phyloP scores from a whole-genome alignment of 352 stramenopile species.

The Pythium aphanidermatum region DNA sequence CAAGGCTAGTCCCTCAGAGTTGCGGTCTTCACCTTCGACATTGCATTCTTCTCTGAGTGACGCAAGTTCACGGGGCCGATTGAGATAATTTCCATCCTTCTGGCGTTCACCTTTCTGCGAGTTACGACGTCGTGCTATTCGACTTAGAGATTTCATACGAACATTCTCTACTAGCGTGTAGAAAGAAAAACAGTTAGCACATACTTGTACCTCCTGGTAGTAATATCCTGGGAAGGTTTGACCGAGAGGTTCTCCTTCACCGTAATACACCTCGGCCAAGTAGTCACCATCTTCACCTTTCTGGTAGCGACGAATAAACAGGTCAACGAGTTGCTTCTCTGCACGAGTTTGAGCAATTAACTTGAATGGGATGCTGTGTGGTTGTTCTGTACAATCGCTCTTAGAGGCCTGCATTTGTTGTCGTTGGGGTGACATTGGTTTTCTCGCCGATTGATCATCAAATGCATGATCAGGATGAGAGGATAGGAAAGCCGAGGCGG shows the following conservation, averaged over 20 bases:
- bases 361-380: conserved; percentile 75
- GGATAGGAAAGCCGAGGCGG: conserved; percentile 50
- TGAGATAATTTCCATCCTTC: background rate
- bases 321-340: conserved; percentile 72
- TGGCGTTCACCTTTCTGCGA: conserved; percentile 2
- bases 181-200: conserved; percentile 69
- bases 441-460: conserved; percentile 15
- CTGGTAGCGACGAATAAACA: conserved; percentile 73
- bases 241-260: conserved; percentile 65
- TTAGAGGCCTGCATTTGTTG: conserved; percentile 20
- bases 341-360: conserved; percentile 68
- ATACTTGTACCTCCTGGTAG: conserved; percentile 78
- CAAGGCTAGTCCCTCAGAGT: background rate
- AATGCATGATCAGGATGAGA: conserved; percentile 26
- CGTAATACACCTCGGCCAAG: conserved; percentile 66
- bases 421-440: conserved; percentile 31
- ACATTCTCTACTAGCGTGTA: conserved; percentile 75
- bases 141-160: conserved; percentile 53
- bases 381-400: background rate
- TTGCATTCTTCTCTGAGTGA: conserved; percentile 9
- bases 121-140: conserved; percentile 23
- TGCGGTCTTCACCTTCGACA: background rate
- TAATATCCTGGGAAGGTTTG: conserved; percentile 77
- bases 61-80: background rate
- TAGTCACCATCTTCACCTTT: conserved; percentile 74